A percentile compares a stretch with the other conserved stretches of the same genome.
These are phyloP conservation scores for Rutstroemia sydowiana DNA, from an alignment of 2,329 filamentous ascomycete species.

Conservation along the genomic window DNA sequence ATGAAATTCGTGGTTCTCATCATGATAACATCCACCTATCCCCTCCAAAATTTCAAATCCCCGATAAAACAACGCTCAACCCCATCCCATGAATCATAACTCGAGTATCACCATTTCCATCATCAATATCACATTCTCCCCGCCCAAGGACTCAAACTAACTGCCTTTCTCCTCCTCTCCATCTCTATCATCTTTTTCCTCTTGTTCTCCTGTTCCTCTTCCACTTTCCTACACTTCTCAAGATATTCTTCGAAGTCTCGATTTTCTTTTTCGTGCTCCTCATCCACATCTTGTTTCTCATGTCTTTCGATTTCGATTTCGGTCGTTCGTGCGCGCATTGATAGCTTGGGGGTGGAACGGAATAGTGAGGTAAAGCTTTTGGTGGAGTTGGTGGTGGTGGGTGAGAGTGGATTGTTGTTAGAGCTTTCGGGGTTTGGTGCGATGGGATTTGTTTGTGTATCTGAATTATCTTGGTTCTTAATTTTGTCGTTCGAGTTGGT, in stretches of 20 bases:
- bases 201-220: constrained; percentile 10
- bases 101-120: no score
- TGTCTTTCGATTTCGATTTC: not conserved
- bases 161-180: constrained; percentile 35
- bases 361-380: not conserved
- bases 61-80: no score
- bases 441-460: not conserved
- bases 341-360: not conserved
- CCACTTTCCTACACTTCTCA: constrained; percentile 4
- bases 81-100: no score
- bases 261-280: not conserved
- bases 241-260: constrained; percentile 5
- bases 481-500: not conserved
- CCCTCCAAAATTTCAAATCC: no score
- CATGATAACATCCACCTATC: no score
- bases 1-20: no score
- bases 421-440: not conserved
- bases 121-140: constrained; percentile 11
- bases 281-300: not conserved
- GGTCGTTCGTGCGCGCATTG: not conserved
- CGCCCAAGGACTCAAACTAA: constrained; percentile 30
- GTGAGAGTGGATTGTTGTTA: constrained; percentile 4
- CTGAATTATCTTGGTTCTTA: not conserved
- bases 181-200: constrained; percentile 30
- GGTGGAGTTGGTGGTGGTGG: constrained; percentile 3